Evolutionary conservation across 163 green algal species (phyloP).

Genomic region (Chlamydomonas reinhardtii): DNA sequence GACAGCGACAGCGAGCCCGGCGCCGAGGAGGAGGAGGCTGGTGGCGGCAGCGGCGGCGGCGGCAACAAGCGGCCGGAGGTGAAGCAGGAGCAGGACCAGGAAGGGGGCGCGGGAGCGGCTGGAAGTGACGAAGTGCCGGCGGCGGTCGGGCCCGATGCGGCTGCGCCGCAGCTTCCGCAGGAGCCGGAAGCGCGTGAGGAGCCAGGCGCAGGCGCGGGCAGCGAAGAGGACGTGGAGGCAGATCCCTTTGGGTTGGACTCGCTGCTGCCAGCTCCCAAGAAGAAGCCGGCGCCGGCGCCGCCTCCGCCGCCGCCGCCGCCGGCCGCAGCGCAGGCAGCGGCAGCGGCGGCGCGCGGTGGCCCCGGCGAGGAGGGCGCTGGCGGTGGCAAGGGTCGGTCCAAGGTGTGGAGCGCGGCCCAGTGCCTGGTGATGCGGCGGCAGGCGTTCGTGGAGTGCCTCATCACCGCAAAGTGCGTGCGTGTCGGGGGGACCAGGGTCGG

Average conservation of each 20-base stretch:
- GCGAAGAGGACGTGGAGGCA: background rate
- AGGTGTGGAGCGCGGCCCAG: slow-evolving; percentile 11
- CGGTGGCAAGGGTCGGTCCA: too few species aligned
- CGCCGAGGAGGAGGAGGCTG: background rate
- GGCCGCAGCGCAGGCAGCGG: background rate
- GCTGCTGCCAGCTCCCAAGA: slow-evolving; percentile 23
- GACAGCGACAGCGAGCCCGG: background rate
- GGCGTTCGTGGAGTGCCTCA: slow-evolving; percentile 51
- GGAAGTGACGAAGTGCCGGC: background rate
- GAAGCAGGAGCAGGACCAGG: background rate
- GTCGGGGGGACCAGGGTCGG: too few species aligned
- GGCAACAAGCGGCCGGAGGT: background rate
- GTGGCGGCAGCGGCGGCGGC: background rate
- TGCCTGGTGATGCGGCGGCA: slow-evolving; percentile 30
- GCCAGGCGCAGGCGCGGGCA: background rate
- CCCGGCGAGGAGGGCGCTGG: background rate
- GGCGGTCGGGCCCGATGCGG: too few species aligned
- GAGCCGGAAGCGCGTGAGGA: background rate
- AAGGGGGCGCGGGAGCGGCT: too few species aligned
- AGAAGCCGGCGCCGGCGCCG: background rate
- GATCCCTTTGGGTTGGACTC: slow-evolving; percentile 58
- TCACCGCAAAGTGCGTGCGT: slow-evolving; percentile 18
- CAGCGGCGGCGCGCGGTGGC: too few species aligned
- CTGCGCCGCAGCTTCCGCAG: too few species aligned
- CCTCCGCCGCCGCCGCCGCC: background rate